These are phyloP conservation scores for Jimgerdemannia lactiflua DNA, from an alignment of 192 early-diverging fungal species.

Conservation along the genomic window DNA sequence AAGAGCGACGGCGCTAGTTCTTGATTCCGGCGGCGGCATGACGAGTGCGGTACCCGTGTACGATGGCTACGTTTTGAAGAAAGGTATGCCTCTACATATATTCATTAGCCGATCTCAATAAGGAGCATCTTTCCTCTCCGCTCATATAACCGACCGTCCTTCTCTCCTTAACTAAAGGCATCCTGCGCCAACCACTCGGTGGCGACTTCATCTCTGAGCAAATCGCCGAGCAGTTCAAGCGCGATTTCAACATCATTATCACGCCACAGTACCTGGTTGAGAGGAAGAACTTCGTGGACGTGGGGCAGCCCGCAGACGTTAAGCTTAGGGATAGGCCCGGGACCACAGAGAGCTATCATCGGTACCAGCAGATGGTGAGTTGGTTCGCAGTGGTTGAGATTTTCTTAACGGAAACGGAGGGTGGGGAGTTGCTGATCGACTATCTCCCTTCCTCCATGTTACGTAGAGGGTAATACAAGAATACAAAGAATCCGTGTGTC, in stretches of 20 bases:
- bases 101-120: neutral
- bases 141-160: constrained; percentile 5
- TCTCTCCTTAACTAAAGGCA: constrained; percentile 21
- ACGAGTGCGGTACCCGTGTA: constrained; percentile 95
- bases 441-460: constrained; percentile 1
- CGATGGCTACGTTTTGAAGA: constrained; percentile 95
- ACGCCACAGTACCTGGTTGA: constrained; percentile 84
- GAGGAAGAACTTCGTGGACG: constrained; percentile 71
- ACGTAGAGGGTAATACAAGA: constrained; percentile 77
- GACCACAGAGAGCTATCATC: constrained; percentile 65
- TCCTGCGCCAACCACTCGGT: constrained; percentile 67
- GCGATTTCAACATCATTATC: constrained; percentile 58
- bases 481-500: constrained; percentile 92
- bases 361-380: constrained; percentile 67
- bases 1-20: constrained; percentile 79
- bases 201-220: constrained; percentile 84
- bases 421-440: constrained; percentile 4
- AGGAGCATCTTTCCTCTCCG: neutral
- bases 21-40: constrained; percentile 88
- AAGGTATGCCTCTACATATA: constrained; percentile 46
- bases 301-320: constrained; percentile 59
- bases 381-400: neutral
- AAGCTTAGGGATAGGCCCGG: constrained; percentile 49
- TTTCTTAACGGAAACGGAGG: neutral
- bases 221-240: constrained; percentile 59